phyloP scores from a whole-genome alignment of 305 asterid species.

The Solanum hybrid region DNA sequence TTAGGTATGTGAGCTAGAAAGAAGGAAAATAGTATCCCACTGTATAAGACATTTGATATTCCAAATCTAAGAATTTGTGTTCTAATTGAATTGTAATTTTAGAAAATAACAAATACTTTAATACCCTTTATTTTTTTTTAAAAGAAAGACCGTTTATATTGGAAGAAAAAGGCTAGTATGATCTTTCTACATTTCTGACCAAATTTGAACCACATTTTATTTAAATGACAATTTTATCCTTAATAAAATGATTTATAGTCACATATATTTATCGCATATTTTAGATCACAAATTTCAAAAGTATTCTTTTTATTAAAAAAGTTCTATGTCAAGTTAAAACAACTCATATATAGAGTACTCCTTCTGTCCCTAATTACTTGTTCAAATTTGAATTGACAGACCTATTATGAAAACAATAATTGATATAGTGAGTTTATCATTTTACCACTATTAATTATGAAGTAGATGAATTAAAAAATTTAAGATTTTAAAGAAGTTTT shows the following conservation, averaged over 20 bases:
- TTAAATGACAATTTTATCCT: no score
- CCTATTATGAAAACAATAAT: no score
- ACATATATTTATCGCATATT: no score
- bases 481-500: no score
- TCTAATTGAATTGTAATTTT: neutral
- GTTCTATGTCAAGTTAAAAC: neutral
- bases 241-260: neutral
- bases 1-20: neutral
- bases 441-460: no score
- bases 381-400: neutral
- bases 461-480: no score
- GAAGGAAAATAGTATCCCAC: neutral
- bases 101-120: neutral
- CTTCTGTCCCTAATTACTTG: neutral
- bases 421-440: neutral
- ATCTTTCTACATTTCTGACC: neutral
- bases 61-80: neutral
- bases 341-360: neutral
- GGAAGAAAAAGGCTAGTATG: neutral
- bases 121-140: neutral
- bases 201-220: neutral
- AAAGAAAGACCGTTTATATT: neutral
- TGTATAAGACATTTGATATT: neutral
- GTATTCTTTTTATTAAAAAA: no score
- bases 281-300: no score